Percentiles rank a stretch among this genome's conserved stretches.
Evolutionary conservation across 257 asterid genomes (phyloP).

Genomic region (Primulina eburnea): DNA sequence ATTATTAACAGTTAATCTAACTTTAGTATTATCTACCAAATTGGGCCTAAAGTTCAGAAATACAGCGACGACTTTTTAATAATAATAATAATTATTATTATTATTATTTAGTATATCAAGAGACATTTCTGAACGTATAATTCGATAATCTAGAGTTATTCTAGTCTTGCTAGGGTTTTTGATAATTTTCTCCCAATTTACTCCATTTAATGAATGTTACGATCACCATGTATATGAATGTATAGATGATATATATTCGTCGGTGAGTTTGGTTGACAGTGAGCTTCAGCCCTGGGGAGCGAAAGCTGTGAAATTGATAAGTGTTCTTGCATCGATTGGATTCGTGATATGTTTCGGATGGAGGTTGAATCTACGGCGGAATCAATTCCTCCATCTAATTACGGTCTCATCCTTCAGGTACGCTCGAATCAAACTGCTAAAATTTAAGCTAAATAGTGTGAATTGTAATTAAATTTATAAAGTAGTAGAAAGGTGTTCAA

Average conservation of each 20-base stretch:
- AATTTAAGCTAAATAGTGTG: neutral
- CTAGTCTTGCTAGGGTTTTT: slow-evolving; percentile 36
- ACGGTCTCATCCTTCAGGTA: slow-evolving; percentile 60
- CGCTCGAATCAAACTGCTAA: neutral
- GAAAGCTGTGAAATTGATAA: slow-evolving; percentile 35
- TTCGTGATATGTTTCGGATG: slow-evolving; percentile 51
- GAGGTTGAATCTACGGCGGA: slow-evolving; percentile 62
- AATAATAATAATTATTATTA: no score
- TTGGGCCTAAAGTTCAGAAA: no score
- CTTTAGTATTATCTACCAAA: no score
- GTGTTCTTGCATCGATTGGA: slow-evolving; percentile 57
- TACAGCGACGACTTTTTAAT: no score
- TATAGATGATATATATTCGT: slow-evolving; percentile 15
- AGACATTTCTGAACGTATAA: neutral
- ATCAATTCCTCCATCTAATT: slow-evolving; percentile 28
- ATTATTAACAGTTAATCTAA: no score
- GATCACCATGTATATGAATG: neutral
- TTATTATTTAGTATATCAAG: no score
- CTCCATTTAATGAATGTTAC: slow-evolving; percentile 25
- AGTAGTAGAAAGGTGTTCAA: slow-evolving; percentile 8
- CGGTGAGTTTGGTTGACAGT: slow-evolving; percentile 24
- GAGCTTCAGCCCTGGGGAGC: slow-evolving; percentile 61
- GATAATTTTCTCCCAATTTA: slow-evolving; percentile 14
- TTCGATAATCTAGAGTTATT: slow-evolving; percentile 25
- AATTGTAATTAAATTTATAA: slow-evolving; percentile 17